A percentile compares a stretch with the other conserved stretches of the same genome.
These are phyloP conservation scores for Trichoderma guizhouense DNA, from an alignment of 2,329 filamentous ascomycete species.

Conservation along the genomic window DNA sequence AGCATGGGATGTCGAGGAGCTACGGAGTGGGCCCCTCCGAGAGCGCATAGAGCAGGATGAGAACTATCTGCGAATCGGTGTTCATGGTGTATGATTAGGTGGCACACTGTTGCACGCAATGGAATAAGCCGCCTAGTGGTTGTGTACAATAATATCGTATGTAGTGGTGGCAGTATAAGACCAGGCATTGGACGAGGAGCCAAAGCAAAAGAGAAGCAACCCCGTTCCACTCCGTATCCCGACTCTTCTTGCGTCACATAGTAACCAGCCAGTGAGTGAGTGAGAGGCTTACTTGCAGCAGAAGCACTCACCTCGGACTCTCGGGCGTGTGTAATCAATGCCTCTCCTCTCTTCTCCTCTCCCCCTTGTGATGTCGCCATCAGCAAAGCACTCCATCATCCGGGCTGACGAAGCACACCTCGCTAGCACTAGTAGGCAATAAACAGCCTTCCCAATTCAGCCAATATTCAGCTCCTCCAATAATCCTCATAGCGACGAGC, in stretches of 20 bases:
- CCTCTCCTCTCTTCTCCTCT: neutral
- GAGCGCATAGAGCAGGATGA: conserved; percentile 16
- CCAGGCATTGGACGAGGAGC: neutral
- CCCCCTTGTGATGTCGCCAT: neutral
- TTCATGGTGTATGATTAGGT: conserved; percentile 8
- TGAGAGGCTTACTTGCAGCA: neutral
- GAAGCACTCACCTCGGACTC: neutral
- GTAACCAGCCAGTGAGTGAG: neutral
- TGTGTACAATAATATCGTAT: neutral
- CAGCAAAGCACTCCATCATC: neutral
- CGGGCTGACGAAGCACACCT: neutral
- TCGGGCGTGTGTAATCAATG: neutral
- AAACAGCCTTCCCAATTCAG: neutral
- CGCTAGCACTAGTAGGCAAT: neutral
- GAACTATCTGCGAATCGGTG: neutral
- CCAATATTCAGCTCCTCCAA: neutral
- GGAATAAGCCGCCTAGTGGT: neutral
- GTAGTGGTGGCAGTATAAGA: neutral
- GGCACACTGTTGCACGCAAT: neutral
- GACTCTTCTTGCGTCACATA: neutral
- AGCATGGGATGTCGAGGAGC: conserved; percentile 49
- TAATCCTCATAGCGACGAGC: conserved; percentile 6
- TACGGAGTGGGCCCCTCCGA: conserved; percentile 24
- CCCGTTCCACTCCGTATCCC: neutral
- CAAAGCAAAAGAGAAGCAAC: neutral